A percentile compares a stretch with the other conserved stretches of the same genome.
These are phyloP conservation scores for Suillus bovinus DNA, from an alignment of 768 basidiomycete genomes.

Conservation along the genomic window DNA sequence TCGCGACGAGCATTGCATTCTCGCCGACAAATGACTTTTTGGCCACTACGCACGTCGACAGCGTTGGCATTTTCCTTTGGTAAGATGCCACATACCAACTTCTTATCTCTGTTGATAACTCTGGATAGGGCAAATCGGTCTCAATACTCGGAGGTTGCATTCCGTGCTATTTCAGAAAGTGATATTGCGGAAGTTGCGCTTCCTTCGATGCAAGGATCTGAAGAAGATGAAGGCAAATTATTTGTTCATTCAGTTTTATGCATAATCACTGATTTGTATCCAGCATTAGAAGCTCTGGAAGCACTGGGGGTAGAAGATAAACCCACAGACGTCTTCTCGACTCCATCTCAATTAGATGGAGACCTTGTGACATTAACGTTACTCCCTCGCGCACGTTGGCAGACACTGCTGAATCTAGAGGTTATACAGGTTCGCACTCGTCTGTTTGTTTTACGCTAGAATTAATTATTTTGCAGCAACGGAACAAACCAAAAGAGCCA, in stretches of 20 bases:
- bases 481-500: slow-evolving; percentile 95
- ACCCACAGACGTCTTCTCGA: slow-evolving; percentile 71
- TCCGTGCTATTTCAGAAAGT: slow-evolving; percentile 77
- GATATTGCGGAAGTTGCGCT: slow-evolving; percentile 68
- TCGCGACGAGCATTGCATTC: slow-evolving; percentile 89
- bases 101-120: slow-evolving; percentile 6
- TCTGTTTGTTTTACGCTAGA: neutral
- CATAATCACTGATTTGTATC: slow-evolving; percentile 12
- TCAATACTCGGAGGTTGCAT: slow-evolving; percentile 84
- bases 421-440: slow-evolving; percentile 72
- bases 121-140: slow-evolving; percentile 86
- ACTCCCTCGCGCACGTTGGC: slow-evolving; percentile 92
- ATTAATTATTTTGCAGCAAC: slow-evolving; percentile 53
- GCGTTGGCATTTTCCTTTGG: slow-evolving; percentile 95
- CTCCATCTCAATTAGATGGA: slow-evolving; percentile 85
- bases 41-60: slow-evolving; percentile 93
- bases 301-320: slow-evolving; percentile 60
- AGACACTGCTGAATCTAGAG: slow-evolving; percentile 94
- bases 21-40: slow-evolving; percentile 96
- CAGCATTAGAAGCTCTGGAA: slow-evolving; percentile 75
- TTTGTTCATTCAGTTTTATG: neutral
- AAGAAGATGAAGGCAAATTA: slow-evolving; percentile 74
- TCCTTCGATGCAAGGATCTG: slow-evolving; percentile 81
- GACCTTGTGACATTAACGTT: slow-evolving; percentile 93
- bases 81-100: slow-evolving; percentile 30